A percentile compares a stretch with the other conserved stretches of the same genome.
Conservation (phyloP, 345 rosid species). For the Camelina hispida region DNA sequence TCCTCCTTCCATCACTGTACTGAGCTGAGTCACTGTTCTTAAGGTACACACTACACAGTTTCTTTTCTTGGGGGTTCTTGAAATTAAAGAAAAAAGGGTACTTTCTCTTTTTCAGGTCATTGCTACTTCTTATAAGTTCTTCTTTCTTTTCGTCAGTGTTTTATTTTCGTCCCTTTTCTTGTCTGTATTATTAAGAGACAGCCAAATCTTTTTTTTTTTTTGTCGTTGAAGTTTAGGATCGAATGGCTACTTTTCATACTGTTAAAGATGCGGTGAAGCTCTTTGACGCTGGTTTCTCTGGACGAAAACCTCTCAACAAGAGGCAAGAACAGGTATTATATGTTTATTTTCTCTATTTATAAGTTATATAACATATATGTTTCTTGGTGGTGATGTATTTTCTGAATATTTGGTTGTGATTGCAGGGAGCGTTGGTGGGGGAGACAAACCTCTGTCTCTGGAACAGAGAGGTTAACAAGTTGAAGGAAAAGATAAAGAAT, state of each 20-base stretch:
- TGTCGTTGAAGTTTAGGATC: conserved; percentile 6
- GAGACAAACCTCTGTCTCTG: conserved; percentile 76
- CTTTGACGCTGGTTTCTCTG: conserved; percentile 79
- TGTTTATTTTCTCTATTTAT: conserved; percentile 14
- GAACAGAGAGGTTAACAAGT: conserved; percentile 68
- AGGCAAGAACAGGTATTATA: conserved; percentile 51
- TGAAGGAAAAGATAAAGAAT: conserved; percentile 66
- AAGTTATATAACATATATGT: background rate
- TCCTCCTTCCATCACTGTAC: conserved; percentile 23
- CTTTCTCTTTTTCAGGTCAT: conserved; percentile 32
- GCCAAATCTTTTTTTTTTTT: background rate
- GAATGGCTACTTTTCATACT: conserved; percentile 82
- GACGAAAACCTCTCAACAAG: conserved; percentile 61
- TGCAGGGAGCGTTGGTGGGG: conserved; percentile 66
- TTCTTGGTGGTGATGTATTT: background rate
- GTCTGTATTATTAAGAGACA: conserved; percentile 10
- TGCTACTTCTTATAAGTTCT: background rate
- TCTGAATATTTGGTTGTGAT: conserved; percentile 9
- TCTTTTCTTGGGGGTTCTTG: background rate
- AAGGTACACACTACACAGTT: conserved; percentile 11
- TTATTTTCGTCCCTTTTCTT: background rate
- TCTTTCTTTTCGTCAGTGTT: no score
- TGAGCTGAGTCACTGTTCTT: conserved; percentile 1
- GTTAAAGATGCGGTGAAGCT: conserved; percentile 92
- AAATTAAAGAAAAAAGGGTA: background rate